Evolutionary conservation across 768 basidiomycete genomes (phyloP), one percentile per base, ranked within the genome.

Genomic region (Mycena haematopus): DNA sequence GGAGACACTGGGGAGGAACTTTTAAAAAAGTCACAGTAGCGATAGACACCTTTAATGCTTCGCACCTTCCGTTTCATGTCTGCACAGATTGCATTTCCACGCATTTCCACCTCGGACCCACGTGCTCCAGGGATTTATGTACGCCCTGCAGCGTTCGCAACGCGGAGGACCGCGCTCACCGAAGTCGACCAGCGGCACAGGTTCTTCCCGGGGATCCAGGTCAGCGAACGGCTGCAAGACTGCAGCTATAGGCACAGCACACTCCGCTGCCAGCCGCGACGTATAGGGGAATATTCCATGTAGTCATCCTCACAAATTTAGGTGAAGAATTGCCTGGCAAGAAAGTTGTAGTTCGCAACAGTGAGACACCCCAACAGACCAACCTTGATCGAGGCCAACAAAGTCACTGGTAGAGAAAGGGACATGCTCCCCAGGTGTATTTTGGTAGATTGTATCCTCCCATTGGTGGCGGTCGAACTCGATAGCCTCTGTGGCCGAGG

Each of bases 21-120:
- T 66, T 7, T 56, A 49, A 36, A n/a, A 49, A 36, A 21, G 24
- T n/a, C n/a, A n/a, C 38, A 14, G 54, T 22, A 21, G 13, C 27
- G 33, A 24, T 24, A 21, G 35, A 44, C 29, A 56, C 47, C 36
- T 64, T 59, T 57, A 17, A n/a, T 45, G 27, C 49, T 58, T 70
- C 89, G 68, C 67, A 96, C 96, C 95, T 79, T 87, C 83, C n/a
- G 92, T 94, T 70, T 91, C 86, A 66, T 88, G 84, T 2, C 80
- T 76, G 76, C 97, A 99, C 17, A 99, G 73, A 79, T 99, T 99
- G 74, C 97, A 99, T 69, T 82, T 87, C 93, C 96, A 99, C 67
- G 82, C 86, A 61, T 83, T 82, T 6, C 97, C 97, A 3, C 92
- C 92, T 10, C 90, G 84, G 21, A 84, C 77, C 88, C 93, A 99